Evolutionary conservation across 306 rosid species (phyloP).

Genomic region (Rosa persica): DNA sequence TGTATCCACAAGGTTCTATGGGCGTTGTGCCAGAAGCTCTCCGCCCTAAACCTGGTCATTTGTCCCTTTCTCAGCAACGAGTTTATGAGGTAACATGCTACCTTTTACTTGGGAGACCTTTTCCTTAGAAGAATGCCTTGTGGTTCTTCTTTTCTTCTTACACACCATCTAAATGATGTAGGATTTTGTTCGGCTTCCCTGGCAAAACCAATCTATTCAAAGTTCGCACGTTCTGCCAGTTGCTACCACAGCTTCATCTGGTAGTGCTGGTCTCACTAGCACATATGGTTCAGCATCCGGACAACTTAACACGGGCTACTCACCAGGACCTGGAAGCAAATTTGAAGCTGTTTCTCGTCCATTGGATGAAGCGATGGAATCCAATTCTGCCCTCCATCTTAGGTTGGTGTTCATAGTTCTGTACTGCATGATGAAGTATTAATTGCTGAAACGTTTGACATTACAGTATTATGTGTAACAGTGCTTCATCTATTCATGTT

Average conservation of each 20-base stretch:
- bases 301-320: constrained; percentile 62
- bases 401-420: constrained; percentile 41
- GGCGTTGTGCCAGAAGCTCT: constrained; percentile 93
- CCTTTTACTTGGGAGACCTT: background rate
- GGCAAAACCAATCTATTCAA: constrained; percentile 89
- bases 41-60: constrained; percentile 95
- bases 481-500: constrained; percentile 60
- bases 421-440: background rate
- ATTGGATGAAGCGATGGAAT: constrained; percentile 62
- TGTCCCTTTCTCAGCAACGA: constrained; percentile 84
- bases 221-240: constrained; percentile 63
- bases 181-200: constrained; percentile 98
- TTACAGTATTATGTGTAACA: constrained; percentile 31
- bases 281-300: constrained; percentile 59
- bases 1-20: constrained; percentile 82
- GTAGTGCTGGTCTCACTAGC: constrained; percentile 50
- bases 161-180: constrained; percentile 8
- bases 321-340: constrained; percentile 46
- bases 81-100: constrained; percentile 70
- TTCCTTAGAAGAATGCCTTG: constrained; percentile 9
- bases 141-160: constrained; percentile 8
- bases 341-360: constrained; percentile 78
- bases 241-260: constrained; percentile 56
- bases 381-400: constrained; percentile 57
- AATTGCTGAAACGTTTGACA: constrained; percentile 23